phyloP scores from a whole-genome alignment of 805 yeast genomes.

The Blastobotrys terrestris region DNA sequence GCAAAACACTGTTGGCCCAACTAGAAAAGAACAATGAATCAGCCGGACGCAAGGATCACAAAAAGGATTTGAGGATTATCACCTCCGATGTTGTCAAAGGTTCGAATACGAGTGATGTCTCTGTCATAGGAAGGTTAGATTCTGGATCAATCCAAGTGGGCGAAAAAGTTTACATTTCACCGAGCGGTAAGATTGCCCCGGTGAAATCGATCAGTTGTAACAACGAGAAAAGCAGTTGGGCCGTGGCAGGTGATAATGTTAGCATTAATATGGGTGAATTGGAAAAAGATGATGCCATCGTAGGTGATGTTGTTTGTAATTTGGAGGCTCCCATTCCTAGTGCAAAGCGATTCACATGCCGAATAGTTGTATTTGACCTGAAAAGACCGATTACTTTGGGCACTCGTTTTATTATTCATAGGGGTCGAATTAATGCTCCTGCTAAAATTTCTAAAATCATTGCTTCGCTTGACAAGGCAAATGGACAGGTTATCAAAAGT shows the following conservation, averaged over 20 bases:
- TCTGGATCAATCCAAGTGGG: slow-evolving; percentile 68
- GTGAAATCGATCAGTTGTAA: slow-evolving; percentile 19
- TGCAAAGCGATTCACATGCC: slow-evolving; percentile 46
- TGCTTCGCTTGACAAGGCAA: slow-evolving; percentile 28
- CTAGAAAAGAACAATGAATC: slow-evolving; percentile 22
- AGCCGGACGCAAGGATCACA: slow-evolving; percentile 23
- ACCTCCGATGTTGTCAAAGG: slow-evolving; percentile 56
- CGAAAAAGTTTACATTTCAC: slow-evolving; percentile 53
- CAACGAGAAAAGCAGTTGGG: slow-evolving; percentile 24
- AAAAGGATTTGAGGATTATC: slow-evolving; percentile 48
- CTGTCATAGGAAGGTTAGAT: slow-evolving; percentile 58
- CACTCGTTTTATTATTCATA: slow-evolving; percentile 67
- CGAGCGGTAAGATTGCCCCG: slow-evolving; percentile 34
- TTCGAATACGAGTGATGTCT: slow-evolving; percentile 43
- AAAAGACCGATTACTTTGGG: slow-evolving; percentile 74
- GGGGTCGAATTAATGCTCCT: slow-evolving; percentile 68
- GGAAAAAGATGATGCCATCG: slow-evolving; percentile 42
- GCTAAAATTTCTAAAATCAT: slow-evolving; percentile 52
- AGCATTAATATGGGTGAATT: slow-evolving; percentile 36
- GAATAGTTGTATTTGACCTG: slow-evolving; percentile 58
- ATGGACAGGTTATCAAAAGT: slow-evolving; percentile 29
- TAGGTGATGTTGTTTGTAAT: slow-evolving; percentile 62
- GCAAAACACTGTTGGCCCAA: slow-evolving; percentile 31
- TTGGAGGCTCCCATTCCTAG: slow-evolving; percentile 42
- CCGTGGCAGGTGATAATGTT: slow-evolving; percentile 51